Evolutionary conservation across 1,139 yeast species (phyloP), one percentile per base, ranked within the genome.

Genomic region (Taphrina wiesneri): DNA sequence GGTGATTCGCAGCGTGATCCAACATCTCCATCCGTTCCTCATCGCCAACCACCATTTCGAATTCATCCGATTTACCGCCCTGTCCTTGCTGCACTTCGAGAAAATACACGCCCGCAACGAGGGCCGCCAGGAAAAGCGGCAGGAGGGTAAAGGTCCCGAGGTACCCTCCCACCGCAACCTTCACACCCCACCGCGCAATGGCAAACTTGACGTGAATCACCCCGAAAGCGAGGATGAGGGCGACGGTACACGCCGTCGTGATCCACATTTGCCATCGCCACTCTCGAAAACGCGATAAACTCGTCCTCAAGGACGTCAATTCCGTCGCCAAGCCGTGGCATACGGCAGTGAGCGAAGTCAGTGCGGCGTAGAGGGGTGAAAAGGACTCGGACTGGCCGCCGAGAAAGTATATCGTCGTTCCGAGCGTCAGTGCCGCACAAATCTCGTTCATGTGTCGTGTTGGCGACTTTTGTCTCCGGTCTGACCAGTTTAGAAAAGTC

Each of bases 361-460:
- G 26, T 7, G 25, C 45, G 21, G 30, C 39, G n/a, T 49, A 19
- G 9, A 45, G 28, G 1, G 49, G 49, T 19, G 21, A 32, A 30
- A 62, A 62, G 9, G 65, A 30, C 28, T 52, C 65, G 9, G n/a
- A 39, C 15, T 62, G 53, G 13, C 65, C 65, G 47, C 60, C 65
- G 30, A 62, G 32, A 17, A 19, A 53, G 32, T 32, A 52, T 3
- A 62, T 32, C 25, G 54, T 39, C 39, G 65, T 54, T 19, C 60
- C 65, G 1, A 62, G 54, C 11, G 45, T 15, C 9, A 45, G 17
- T n/a, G 47, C 25, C 43, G 54, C 17, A 4, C 17, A 17, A 21
- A 62, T 19, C 25, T 62, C 65, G 30, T 62, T 53, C 19, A 57
- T 26, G 54, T 62, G 65, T 7, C 39, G 52, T n/a, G 53, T 39